Conservation (phyloP, 495 filamentous ascomycete genomes). For the Tuber umbilicatum region DNA sequence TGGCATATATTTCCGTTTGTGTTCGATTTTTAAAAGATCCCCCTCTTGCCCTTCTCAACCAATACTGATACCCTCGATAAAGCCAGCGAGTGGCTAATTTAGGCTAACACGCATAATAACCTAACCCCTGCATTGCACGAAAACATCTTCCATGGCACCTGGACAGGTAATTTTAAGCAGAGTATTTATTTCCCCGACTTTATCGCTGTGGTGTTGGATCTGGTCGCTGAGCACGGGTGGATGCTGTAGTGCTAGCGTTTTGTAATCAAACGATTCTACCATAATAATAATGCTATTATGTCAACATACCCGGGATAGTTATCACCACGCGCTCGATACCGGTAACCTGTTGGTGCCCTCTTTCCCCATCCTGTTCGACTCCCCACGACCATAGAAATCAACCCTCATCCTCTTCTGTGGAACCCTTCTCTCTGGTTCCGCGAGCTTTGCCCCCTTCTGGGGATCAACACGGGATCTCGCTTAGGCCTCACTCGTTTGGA, state of each 20-base stretch:
- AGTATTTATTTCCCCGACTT: too few relatives aligned
- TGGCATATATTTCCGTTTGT: too few relatives aligned
- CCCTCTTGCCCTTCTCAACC: too few relatives aligned
- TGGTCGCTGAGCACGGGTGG: not conserved
- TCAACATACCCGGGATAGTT: not conserved
- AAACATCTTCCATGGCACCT: not conserved
- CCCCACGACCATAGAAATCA: not conserved
- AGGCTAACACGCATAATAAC: not conserved
- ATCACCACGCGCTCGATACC: too few relatives aligned
- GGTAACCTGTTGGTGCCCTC: not conserved
- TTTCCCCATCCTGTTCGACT: not conserved
- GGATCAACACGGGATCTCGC: not conserved
- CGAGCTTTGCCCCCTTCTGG: not conserved
- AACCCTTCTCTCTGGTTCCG: not conserved
- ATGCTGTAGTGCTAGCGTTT: too few relatives aligned
- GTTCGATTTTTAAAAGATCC: too few relatives aligned
- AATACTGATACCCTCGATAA: too few relatives aligned
- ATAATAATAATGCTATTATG: not conserved
- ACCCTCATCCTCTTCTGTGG: not conserved
- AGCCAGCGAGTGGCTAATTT: not conserved
- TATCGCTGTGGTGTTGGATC: too few relatives aligned
- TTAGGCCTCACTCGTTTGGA: not conserved
- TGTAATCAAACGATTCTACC: not conserved
- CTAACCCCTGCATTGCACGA: not conserved
- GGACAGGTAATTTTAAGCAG: too few relatives aligned